Evolutionary conservation across 306 rosid species (phyloP).

Genomic region (Acmispon strigosus): DNA sequence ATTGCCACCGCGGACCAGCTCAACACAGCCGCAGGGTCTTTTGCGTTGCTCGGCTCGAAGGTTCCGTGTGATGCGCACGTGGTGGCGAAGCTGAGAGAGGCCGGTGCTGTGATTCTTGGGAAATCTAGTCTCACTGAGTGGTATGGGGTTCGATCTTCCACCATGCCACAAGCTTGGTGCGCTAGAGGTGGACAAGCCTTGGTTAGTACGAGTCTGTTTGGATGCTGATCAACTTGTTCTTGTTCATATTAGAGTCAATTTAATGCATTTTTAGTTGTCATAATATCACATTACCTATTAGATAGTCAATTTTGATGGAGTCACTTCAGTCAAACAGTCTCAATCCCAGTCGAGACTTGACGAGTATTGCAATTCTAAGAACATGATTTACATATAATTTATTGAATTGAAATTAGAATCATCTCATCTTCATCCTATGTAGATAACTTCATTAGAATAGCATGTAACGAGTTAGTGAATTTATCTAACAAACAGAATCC

Average conservation of each 20-base stretch:
- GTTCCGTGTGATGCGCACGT: conserved; percentile 58
- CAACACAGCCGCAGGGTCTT: conserved; percentile 58
- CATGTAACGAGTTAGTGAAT: not conserved
- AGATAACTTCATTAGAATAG: not conserved
- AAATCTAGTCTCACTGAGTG: conserved; percentile 52
- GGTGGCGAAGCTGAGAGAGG: conserved; percentile 38
- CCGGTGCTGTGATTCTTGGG: conserved; percentile 58
- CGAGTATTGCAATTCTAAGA: too few relatives aligned
- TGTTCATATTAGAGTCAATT: too few relatives aligned
- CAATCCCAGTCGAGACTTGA: too few relatives aligned
- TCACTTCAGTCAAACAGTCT: too few relatives aligned
- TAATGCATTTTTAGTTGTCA: too few relatives aligned
- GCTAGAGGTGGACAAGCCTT: conserved; percentile 48
- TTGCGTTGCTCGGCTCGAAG: conserved; percentile 51
- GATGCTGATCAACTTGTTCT: too few relatives aligned
- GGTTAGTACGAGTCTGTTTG: conserved; percentile 24
- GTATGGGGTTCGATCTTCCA: conserved; percentile 32
- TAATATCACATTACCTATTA: too few relatives aligned
- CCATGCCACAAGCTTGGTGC: conserved; percentile 35
- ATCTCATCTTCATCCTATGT: not conserved
- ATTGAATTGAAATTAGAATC: too few relatives aligned
- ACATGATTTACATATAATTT: too few relatives aligned
- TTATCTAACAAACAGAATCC: conserved; percentile 44
- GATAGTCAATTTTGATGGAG: too few relatives aligned
- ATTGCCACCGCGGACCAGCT: conserved; percentile 47